Base-by-base conservation (phyloP, 202 grass and related monocot species). In the Panicum hallii region DNA sequence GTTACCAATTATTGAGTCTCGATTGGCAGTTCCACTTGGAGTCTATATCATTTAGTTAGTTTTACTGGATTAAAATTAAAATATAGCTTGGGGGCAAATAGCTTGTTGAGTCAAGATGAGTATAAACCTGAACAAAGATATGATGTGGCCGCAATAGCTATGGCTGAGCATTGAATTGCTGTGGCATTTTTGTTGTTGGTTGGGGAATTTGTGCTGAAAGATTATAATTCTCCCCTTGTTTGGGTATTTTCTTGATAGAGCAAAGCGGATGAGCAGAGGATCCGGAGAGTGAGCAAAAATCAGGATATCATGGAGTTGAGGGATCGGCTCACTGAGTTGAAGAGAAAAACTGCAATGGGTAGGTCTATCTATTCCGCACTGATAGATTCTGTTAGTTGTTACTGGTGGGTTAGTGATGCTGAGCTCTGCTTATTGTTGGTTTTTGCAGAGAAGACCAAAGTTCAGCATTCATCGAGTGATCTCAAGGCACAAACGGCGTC, bases 301-400 rank as follows among this genome's bases (percentile, higher is more conserved):
- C 88, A 97, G 28, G 88, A 93, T 79, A 88, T 87, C n/a, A 97
- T 90, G 78, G 91, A 88, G 34, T 73, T 99, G 80, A 94, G 74
- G 83, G 85, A 94, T 69, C 65, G 41, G 15, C 79, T 97, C 76
- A 68, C 13, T 48, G 78, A 87, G 75, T 73, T 97, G 78, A 92
- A 86, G 85, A 90, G 70, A 60, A 58, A 78, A 86, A 88, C 87
- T 83, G 79, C 65, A n/a, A 75, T 85, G 78, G 88, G 97, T 97
- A 75, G 78, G 92, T 93, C 62, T 48, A 80, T 75, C 61, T 58
- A 38, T 83, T 70, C 54, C 57, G 54, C 72, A 62, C 53, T 57
- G 41, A 43, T 78, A 17, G 15, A 42, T 79, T 73, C 60, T 74
- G 7, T 49, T 50, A 53, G 56, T 26, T 47, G 43, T 30, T 82